Conservation (phyloP, 371 early-diverging fungal genomes). For the Syncephalastrum monosporum region DNA sequence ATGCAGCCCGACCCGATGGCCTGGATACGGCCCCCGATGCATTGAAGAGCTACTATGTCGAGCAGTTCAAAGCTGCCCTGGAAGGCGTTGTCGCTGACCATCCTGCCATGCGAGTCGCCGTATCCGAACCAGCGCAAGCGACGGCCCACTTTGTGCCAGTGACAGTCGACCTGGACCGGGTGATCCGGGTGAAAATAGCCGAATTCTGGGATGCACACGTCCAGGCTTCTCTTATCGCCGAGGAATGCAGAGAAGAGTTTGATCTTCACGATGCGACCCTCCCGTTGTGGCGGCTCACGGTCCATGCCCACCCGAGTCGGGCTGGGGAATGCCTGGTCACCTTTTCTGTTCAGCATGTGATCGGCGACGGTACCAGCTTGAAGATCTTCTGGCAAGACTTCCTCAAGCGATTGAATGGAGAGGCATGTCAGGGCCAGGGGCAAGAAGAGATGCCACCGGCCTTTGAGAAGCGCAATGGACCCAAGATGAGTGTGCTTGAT, state of each 20-base stretch:
- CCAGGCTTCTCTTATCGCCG: conserved; percentile 11
- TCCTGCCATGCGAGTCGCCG: conserved; percentile 21
- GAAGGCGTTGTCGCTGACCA: conserved; percentile 22
- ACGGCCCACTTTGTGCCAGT: conserved; percentile 27
- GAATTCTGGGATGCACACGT: conserved; percentile 12
- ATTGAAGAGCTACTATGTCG: conserved; percentile 17
- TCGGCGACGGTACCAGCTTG: conserved; percentile 39
- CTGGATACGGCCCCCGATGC: not conserved
- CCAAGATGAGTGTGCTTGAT: conserved; percentile 18
- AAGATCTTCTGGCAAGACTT: conserved; percentile 27
- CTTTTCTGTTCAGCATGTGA: conserved; percentile 27
- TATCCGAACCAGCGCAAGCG: conserved; percentile 15
- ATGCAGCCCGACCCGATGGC: conserved; percentile 6
- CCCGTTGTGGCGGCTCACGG: conserved; percentile 38
- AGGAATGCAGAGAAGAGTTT: conserved; percentile 23
- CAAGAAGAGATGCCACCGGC: conserved; percentile 13
- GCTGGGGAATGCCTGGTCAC: conserved; percentile 13
- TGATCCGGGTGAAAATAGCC: conserved; percentile 9
- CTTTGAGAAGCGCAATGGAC: conserved; percentile 21
- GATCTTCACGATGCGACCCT: conserved; percentile 13
- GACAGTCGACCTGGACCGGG: conserved; percentile 17
- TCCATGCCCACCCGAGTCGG: conserved; percentile 12
- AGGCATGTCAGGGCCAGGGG: not conserved
- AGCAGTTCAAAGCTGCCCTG: conserved; percentile 21
- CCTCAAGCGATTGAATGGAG: conserved; percentile 17